Evolutionary conservation across 2,329 filamentous ascomycete species (phyloP).

Genomic region (Chrysoporthe austroafricana): DNA sequence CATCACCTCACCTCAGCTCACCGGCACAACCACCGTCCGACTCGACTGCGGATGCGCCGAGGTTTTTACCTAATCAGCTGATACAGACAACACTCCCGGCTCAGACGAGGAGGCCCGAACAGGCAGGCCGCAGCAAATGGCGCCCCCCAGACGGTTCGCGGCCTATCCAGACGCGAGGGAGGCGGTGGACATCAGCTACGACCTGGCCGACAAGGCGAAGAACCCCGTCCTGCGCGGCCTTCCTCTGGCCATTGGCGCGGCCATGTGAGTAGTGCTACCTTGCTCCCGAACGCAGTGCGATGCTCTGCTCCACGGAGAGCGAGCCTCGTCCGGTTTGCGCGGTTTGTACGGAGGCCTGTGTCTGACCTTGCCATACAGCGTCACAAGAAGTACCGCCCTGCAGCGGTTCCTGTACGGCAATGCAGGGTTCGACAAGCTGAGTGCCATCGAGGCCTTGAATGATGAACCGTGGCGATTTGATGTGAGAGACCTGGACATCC

Average conservation of each 20-base stretch:
- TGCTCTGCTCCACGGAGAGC: neutral
- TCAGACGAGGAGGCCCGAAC: neutral
- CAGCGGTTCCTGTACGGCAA: conserved; percentile 72
- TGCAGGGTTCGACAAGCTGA: conserved; percentile 58
- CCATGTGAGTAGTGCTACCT: conserved; percentile 33
- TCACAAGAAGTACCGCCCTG: conserved; percentile 63
- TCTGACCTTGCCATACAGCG: conserved; percentile 42
- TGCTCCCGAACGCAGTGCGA: neutral
- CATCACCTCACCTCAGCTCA: neutral
- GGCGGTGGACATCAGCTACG: conserved; percentile 40
- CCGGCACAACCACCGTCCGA: neutral
- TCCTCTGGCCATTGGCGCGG: conserved; percentile 59
- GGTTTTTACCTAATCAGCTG: neutral
- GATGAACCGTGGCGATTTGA: conserved; percentile 51
- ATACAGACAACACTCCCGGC: neutral
- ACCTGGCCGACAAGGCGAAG: conserved; percentile 47
- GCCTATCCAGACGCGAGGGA: conserved; percentile 49
- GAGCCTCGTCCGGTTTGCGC: too few species aligned
- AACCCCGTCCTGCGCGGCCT: conserved; percentile 74
- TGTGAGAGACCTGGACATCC: conserved; percentile 36
- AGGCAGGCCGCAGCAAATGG: conserved; percentile 17
- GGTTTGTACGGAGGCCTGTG: neutral
- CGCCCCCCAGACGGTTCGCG: conserved; percentile 38
- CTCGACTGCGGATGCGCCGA: neutral
- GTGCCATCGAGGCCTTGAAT: conserved; percentile 50